Percentiles rank a stretch among this genome's conserved stretches.
These are phyloP conservation scores for Boletus barrowsii DNA, from an alignment of 768 basidiomycete genomes.

Conservation along the genomic window DNA sequence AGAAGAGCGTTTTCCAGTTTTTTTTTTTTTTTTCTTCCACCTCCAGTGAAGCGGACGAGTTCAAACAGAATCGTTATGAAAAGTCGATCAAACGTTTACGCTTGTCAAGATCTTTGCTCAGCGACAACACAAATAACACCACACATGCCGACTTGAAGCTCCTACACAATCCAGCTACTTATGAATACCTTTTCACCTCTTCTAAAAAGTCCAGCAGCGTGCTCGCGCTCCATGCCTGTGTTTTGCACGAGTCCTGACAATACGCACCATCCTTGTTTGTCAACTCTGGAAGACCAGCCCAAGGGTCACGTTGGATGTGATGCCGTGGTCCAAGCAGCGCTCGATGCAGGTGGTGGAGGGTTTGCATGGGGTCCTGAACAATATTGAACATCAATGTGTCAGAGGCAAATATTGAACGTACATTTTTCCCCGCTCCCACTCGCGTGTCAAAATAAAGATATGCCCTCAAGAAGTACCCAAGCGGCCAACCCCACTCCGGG, in stretches of 20 bases:
- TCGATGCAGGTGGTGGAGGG: conserved; percentile 77
- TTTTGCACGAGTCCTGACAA: conserved; percentile 86
- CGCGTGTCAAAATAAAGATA: conserved; percentile 84
- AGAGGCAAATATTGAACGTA: conserved; percentile 34
- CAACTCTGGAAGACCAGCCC: conserved; percentile 93
- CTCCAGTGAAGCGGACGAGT: conserved; percentile 15
- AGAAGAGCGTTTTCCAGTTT: conserved; percentile 9
- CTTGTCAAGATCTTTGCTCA: conserved; percentile 8
- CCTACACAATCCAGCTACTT: neutral
- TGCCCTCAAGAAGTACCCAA: conserved; percentile 93
- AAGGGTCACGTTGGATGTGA: conserved; percentile 77
- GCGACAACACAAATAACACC: conserved; percentile 24
- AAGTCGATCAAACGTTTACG: conserved; percentile 14
- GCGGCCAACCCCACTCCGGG: conserved; percentile 93
- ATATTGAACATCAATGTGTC: neutral
- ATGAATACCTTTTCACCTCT: conserved; percentile 42
- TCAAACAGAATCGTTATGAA: conserved; percentile 4
- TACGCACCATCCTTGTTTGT: conserved; percentile 82
- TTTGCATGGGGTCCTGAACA: conserved; percentile 61
- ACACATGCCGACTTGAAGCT: conserved; percentile 12
- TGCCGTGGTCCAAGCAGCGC: conserved; percentile 66
- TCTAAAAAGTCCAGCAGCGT: conserved; percentile 89
- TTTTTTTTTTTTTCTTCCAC: conserved; percentile 13
- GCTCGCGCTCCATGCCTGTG: conserved; percentile 96
- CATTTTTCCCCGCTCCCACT: conserved; percentile 65